Conservation (phyloP, 1,284 basidiomycete species). For the Cutaneotrichosporon dermatis region DNA sequence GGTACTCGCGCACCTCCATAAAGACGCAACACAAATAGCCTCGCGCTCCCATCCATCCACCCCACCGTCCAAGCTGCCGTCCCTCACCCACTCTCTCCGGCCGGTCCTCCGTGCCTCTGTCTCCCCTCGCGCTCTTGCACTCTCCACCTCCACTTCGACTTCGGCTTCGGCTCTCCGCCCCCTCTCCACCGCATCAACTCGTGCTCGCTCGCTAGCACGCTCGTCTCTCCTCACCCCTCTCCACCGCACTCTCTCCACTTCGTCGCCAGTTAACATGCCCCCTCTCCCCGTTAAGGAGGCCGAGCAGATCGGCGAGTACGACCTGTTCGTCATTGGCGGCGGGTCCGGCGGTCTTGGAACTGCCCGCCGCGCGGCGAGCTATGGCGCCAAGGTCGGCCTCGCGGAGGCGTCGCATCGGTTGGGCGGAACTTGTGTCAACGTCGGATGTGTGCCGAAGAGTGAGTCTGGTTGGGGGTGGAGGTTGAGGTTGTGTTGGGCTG, state of each 20-base stretch:
- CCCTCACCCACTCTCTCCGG: no score
- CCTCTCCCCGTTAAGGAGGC: constrained; percentile 41
- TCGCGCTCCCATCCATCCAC: no score
- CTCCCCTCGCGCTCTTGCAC: no score
- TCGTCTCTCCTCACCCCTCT: no score
- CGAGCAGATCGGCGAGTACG: constrained; percentile 41
- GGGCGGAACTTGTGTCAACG: constrained; percentile 93
- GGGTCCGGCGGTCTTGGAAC: constrained; percentile 49
- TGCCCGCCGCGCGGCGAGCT: constrained; percentile 71
- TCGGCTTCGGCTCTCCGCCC: no score
- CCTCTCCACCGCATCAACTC: no score
- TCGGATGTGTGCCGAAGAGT: constrained; percentile 44
- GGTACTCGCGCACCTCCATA: no score
- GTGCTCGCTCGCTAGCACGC: no score
- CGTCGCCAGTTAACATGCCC: constrained; percentile 37
- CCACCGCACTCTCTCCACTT: constrained; percentile 19
- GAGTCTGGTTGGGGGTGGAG: constrained; percentile 6
- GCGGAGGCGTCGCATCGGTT: constrained; percentile 73
- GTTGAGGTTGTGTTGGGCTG: not conserved
- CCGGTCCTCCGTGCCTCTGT: no score
- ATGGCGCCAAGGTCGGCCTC: constrained; percentile 89
- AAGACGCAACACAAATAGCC: no score
- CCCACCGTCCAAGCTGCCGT: no score
- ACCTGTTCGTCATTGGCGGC: constrained; percentile 48
- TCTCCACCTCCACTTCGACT: no score